These are phyloP conservation scores for Penicillium sp. DNA, from an alignment of 2,329 filamentous ascomycete genomes.

Conservation along the genomic window DNA sequence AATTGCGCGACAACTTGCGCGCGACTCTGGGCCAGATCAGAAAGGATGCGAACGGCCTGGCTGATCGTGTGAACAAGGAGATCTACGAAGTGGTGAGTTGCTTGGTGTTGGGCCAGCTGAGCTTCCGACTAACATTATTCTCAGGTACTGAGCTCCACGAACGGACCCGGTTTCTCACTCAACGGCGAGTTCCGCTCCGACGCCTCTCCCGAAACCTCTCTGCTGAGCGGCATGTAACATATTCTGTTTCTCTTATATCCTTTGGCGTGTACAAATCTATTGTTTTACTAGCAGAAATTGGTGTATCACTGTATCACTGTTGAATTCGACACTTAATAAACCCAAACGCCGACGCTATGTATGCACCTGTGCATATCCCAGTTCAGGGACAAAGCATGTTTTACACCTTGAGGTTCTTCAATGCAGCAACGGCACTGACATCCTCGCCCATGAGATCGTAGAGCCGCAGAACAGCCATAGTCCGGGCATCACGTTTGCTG, in stretches of 20 bases:
- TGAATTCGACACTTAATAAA: conserved; percentile 24
- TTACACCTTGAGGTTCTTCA: conserved; percentile 49
- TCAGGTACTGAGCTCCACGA: conserved; percentile 79
- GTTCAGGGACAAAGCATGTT: conserved; percentile 4
- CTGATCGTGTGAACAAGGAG: conserved; percentile 68
- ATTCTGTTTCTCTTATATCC: conserved; percentile 49
- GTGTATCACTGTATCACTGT: conserved; percentile 45
- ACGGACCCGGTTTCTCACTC: conserved; percentile 82
- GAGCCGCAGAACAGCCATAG: conserved; percentile 59
- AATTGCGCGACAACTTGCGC: conserved; percentile 82
- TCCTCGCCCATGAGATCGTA: conserved; percentile 64
- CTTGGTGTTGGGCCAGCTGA: neutral
- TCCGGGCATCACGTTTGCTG: conserved; percentile 38
- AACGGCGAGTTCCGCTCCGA: conserved; percentile 73
- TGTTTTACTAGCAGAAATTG: conserved; percentile 44
- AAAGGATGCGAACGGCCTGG: conserved; percentile 69
- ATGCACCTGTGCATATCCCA: conserved; percentile 14
- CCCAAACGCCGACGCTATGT: conserved; percentile 51
- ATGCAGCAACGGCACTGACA: conserved; percentile 58
- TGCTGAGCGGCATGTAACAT: conserved; percentile 44
- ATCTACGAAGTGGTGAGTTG: conserved; percentile 67
- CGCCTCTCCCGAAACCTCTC: conserved; percentile 57
- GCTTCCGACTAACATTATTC: conserved; percentile 2
- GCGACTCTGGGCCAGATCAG: conserved; percentile 74
- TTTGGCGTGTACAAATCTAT: conserved; percentile 41